These are phyloP conservation scores for Blastobotrys persicus DNA, from an alignment of 1,139 yeast species.

Conservation along the genomic window DNA sequence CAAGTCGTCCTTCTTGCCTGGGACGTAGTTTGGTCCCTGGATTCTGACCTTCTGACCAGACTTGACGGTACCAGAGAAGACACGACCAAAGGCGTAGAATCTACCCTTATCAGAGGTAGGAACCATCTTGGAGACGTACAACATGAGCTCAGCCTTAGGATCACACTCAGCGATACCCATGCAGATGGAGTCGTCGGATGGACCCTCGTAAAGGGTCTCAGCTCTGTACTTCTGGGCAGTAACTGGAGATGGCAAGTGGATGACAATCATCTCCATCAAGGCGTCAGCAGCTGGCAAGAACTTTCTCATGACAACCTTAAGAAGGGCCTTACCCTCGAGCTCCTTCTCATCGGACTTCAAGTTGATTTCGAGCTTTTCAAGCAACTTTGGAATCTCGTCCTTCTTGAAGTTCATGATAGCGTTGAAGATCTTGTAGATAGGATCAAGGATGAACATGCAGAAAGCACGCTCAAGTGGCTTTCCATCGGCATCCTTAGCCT, in stretches of 20 bases:
- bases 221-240: conserved; percentile 99
- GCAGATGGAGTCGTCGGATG: conserved; percentile 89
- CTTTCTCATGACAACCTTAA: conserved; percentile 98
- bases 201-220: conserved; percentile 99
- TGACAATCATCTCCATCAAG: conserved; percentile 96
- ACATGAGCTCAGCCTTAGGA: conserved; percentile 97
- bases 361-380: conserved; percentile 87
- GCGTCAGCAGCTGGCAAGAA: conserved; percentile 99
- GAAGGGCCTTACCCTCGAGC: conserved; percentile 96
- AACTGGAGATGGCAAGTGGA: conserved; percentile 99
- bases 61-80: conserved; percentile 98
- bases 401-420: conserved; percentile 97
- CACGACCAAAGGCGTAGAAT: conserved; percentile 99
- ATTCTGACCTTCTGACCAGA: conserved; percentile 99
- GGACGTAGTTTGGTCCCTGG: conserved; percentile 99
- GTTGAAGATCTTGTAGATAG: conserved; percentile 95
- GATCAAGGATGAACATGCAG: conserved; percentile 99
- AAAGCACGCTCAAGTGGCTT: conserved; percentile 97
- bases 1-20: conserved; percentile 97
- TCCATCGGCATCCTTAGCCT: conserved; percentile 94
- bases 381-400: conserved; percentile 86
- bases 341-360: conserved; percentile 95
- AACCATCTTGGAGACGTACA: conserved; percentile 99
- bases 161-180: conserved; percentile 96
- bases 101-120: conserved; percentile 99